Evolutionary conservation across 495 filamentous ascomycete species (phyloP).

Genomic region (Lentithecium fluviatile): DNA sequence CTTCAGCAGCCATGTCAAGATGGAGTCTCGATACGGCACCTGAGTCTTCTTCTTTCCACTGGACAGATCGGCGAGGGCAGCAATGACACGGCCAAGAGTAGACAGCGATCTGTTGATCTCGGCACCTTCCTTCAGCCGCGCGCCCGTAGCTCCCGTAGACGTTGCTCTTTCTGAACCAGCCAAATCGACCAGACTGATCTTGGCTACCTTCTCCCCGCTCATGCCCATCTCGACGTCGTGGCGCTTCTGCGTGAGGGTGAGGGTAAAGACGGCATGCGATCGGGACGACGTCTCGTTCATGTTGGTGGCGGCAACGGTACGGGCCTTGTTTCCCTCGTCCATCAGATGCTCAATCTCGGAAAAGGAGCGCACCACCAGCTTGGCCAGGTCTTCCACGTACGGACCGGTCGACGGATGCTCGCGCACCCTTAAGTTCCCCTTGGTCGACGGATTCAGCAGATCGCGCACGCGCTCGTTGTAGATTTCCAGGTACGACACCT

Average conservation of each 20-base stretch:
- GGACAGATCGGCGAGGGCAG: constrained; percentile 88
- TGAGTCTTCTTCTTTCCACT: constrained; percentile 79
- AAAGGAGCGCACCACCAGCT: constrained; percentile 95
- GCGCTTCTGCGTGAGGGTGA: constrained; percentile 91
- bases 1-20: constrained; percentile 95
- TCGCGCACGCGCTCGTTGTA: constrained; percentile 99
- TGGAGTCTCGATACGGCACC: constrained; percentile 96
- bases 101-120: constrained; percentile 98
- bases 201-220: constrained; percentile 95
- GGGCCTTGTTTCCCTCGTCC: constrained; percentile 98
- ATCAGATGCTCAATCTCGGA: constrained; percentile 94
- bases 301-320: constrained; percentile 97
- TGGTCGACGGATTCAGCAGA: constrained; percentile 91
- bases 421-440: constrained; percentile 93
- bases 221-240: constrained; percentile 92
- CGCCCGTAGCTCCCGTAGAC: constrained; percentile 93
- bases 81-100: constrained; percentile 96
- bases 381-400: constrained; percentile 97
- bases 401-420: constrained; percentile 97
- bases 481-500: constrained; percentile 98
- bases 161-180: constrained; percentile 96
- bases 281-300: constrained; percentile 99
- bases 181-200: constrained; percentile 96
- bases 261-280: constrained; percentile 96
- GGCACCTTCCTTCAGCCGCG: constrained; percentile 94